Evolutionary conservation across 495 filamentous ascomycete species (phyloP), one percentile per base, ranked within the genome.

Genomic region (Tuber microsphaerosporum): DNA sequence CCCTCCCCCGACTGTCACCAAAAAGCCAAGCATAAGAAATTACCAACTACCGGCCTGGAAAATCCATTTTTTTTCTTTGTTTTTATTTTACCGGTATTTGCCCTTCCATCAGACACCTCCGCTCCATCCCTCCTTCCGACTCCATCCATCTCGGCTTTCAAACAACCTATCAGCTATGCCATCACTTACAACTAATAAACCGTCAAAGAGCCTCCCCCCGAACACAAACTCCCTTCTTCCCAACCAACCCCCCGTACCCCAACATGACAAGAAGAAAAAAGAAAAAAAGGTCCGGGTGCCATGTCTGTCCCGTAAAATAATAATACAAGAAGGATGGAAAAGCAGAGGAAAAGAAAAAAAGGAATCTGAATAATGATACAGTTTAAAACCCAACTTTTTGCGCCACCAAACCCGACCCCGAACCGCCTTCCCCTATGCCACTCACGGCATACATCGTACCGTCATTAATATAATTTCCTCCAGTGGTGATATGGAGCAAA

Each of bases 231-330:
- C 34, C 74, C 44, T 42, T 42, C 43, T n/a, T 8, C 37, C 68
- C 61, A 69, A 34, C n/a, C 41, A 65, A 41, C 19, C 43, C 26
- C 19, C 43, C 26, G 26, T 65, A 14, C 51, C 45, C 51, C 56
- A 65, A 17, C 56, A 26, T 65, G 16, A 65, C 39, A 71, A 71
- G 22, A 37, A 39, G 16, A 74, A 8, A 70, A 65, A 74, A 34
- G 31, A 45, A 37, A 37, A 41, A 17, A 74, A 71, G 5, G 42
- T 6, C 74, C 9, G 26, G 39, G 26, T 39, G 20, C 65, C 76
- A 76, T 76, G 41, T 31, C 73, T 43, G 71, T 72, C 48, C 75
- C 65, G 68, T 70, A 76, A 76, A 71, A 75, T 77, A 68, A 77
- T 73, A 61, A 34, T 73, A 42, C 61, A 20, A 76, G 70, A 76